A percentile compares a stretch with the other conserved stretches of the same genome.
phyloP scores from a whole-genome alignment of 441 rosid species.

The Bocquillonia castaneifolia region DNA sequence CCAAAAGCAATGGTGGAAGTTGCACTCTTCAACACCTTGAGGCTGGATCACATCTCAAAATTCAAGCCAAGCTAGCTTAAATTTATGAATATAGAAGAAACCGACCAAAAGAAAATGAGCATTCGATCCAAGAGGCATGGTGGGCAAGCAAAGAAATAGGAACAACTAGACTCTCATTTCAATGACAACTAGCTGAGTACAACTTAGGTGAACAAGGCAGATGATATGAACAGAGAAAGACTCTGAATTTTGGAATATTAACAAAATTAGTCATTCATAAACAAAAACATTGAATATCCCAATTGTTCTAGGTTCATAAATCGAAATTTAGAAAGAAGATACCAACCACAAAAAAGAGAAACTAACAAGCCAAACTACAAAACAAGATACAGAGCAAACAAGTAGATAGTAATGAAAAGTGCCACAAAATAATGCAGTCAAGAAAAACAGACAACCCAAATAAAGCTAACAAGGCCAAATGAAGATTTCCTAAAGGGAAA shows the following conservation, averaged over 20 bases:
- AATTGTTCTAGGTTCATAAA: constrained; percentile 30
- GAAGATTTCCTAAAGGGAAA: constrained; percentile 28
- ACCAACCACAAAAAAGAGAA: constrained; percentile 13
- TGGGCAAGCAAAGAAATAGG: too few species aligned
- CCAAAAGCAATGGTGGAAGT: too few species aligned
- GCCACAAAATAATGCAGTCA: constrained; percentile 30
- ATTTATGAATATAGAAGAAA: too few species aligned
- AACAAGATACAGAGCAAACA: constrained; percentile 27
- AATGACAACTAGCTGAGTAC: not conserved
- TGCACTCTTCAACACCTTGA: too few species aligned
- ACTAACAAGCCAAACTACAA: constrained; percentile 30
- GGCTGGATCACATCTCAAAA: too few species aligned
- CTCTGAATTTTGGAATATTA: constrained; percentile 12
- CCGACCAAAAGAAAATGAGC: not conserved
- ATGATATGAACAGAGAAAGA: not conserved
- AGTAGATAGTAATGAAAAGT: constrained; percentile 24
- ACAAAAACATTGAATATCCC: constrained; percentile 25
- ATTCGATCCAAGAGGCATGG: not conserved
- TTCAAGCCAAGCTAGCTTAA: too few species aligned
- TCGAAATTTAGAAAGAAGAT: constrained; percentile 17
- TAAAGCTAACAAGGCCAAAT: constrained; percentile 27
- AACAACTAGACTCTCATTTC: not conserved
- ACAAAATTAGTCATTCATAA: constrained; percentile 34
- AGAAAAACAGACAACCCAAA: constrained; percentile 28
- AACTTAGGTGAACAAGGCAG: not conserved